These are phyloP conservation scores for Fusarium nodosum DNA, from an alignment of 2,329 filamentous ascomycete species.

Conservation along the genomic window DNA sequence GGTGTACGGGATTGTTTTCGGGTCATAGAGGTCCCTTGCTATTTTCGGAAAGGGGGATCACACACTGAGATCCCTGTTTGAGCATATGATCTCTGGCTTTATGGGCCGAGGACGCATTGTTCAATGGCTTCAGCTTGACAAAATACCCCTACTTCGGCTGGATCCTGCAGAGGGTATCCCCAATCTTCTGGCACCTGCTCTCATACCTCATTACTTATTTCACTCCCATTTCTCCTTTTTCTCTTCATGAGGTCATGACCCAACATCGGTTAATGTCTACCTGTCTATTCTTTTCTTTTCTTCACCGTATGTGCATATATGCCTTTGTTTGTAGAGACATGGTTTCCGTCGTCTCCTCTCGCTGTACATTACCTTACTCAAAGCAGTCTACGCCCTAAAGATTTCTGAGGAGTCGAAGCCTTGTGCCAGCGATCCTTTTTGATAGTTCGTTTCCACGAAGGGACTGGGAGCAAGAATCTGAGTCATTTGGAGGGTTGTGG, in stretches of 20 bases:
- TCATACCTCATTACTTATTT: constrained; percentile 29
- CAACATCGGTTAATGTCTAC: constrained; percentile 53
- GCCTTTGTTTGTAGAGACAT: constrained; percentile 34
- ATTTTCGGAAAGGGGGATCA: constrained; percentile 38
- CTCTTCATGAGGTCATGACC: constrained; percentile 55
- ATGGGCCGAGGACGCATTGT: constrained; percentile 19
- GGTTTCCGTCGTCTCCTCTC: constrained; percentile 35
- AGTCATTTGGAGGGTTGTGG: constrained; percentile 8
- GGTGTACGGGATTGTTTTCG: constrained; percentile 47
- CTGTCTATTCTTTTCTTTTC: constrained; percentile 48
- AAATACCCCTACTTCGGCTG: constrained; percentile 43
- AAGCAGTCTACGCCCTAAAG: constrained; percentile 49
- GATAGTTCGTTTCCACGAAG: constrained; percentile 14
- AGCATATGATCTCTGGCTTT: constrained; percentile 25
- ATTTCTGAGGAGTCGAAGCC: constrained; percentile 37
- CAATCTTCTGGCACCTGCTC: constrained; percentile 20
- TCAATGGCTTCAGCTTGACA: constrained; percentile 27
- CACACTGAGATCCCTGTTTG: constrained; percentile 31
- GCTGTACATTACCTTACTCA: constrained; percentile 53
- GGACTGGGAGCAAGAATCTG: constrained; percentile 1
- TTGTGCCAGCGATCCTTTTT: constrained; percentile 24
- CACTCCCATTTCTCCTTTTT: constrained; percentile 40
- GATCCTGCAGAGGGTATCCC: constrained; percentile 38
- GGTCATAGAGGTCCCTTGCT: constrained; percentile 37
- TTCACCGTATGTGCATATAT: constrained; percentile 32